Base-by-base conservation (phyloP, 371 early-diverging fungal genomes). In the Sanchytrium tribonematis region DNA sequence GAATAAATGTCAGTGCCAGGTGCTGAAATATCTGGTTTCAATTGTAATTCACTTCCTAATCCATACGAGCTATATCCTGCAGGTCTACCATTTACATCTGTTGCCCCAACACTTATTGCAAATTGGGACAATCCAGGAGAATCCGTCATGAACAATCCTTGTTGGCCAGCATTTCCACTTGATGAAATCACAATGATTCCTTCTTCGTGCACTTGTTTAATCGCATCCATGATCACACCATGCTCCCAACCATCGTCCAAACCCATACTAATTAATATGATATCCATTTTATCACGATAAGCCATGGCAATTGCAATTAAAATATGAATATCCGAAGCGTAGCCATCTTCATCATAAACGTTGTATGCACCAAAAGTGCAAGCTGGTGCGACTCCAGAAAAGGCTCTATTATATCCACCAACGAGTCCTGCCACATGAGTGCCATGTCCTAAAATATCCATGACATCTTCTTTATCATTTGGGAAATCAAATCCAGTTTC, bases 261-360 rank as follows among this genome's bases (percentile, higher is more conserved):
- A 5, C 48, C 48, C 48, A 48, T 12, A 22, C 12, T 12, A 5
- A 48, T 12, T 12, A 12, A 12, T 12, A 48, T 48, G 48, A 48
- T 22, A 12, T 48, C 12, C 48, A 48, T 48, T 48, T 22, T 22
- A 48, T 48, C 48, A 12, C 22, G 48, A 22, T 48, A 48, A 22
- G 48, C 48, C 22, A 12, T 5, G 22, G 5, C 48, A 12, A 48
- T 5, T 22, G 48, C 48, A 5, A 48, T 48, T 12, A 12, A 48
- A 48, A 48, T 22, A 5, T 48, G 48, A 68, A 86, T 87, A 68
- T 78, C 80, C 0, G 80, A 77, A 12, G 84, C 17, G 22, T 12
- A 48, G 48, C 22, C 5, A 48, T 48, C 48, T 48, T 48, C 48
- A 48, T 48, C 48, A 48, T 12, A 48, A 22, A 48, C 48, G 5